Evolutionary conservation across 2,329 filamentous ascomycete genomes (phyloP), one percentile per base, ranked within the genome.

Genomic region (Calonectria henricotiae): DNA sequence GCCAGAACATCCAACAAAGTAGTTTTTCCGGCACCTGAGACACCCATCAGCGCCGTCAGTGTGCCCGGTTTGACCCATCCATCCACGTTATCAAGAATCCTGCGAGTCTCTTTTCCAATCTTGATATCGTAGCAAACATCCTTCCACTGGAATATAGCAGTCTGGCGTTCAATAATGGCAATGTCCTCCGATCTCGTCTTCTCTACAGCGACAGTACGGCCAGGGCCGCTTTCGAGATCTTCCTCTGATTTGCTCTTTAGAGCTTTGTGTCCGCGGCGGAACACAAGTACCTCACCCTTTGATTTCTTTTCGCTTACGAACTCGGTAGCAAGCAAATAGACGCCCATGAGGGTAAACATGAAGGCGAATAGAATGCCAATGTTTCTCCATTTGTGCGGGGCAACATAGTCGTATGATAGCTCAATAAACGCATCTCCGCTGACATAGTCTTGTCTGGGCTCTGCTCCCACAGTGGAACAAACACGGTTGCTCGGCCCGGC

Each of bases 1-100:
- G 91, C 91, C 64, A 93, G 84, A 8, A 90, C 89, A 51, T 79
- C 77, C 47, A 93, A 81, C 20, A 93, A 83, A 0, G 90, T 93
- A 0, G 91, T 93, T 78, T 93, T 93, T 62, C 91, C 79, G 4
- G 79, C 79, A 1, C 79, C 78, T 0, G 78, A 75, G 13, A 75
- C 75, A 17, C 79, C 35, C 70, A 93, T 93, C 1, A 93, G 85
- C 12, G 91, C 91, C 9, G 91, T 93, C 47, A 93, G 82, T 15
- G 91, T 93, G 51, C 92, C 92, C 3, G 92, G 91, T 79, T 93
- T 92, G 62, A 93, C 91, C 90, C 91, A 93, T 17, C 92, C 92
- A 76, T 93, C 89, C 5, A 93, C 90, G 64, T 92, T 84, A 68
- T 93, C 89, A 32, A 94, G 82, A 75, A 95, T 90, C 23, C 90